A percentile compares a stretch with the other conserved stretches of the same genome.
Conservation (phyloP, 2,329 filamentous ascomycete genomes). For the Fusarium bulbicola region DNA sequence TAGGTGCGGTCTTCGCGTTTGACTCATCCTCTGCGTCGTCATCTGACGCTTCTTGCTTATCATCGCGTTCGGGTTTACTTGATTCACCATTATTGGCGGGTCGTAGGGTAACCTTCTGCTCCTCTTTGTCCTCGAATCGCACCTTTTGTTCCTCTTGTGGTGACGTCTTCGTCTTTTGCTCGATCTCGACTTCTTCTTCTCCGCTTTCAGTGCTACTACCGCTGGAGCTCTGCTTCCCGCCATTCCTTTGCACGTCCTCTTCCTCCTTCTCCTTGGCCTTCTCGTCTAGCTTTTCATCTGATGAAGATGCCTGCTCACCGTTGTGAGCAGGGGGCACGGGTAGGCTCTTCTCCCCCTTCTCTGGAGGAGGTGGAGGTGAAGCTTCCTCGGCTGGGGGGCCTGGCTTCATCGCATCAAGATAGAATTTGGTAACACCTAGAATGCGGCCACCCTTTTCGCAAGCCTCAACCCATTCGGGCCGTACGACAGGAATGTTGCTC, state of each 20-base stretch:
- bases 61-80: conserved; percentile 44
- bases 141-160: conserved; percentile 64
- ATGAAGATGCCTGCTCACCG: conserved; percentile 30
- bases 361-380: conserved; percentile 39
- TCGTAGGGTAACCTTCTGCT: conserved; percentile 62
- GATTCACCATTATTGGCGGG: conserved; percentile 47
- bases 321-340: conserved; percentile 40
- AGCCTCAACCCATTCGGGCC: conserved; percentile 97
- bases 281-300: conserved; percentile 45
- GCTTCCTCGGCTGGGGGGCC: conserved; percentile 52
- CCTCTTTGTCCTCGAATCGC: conserved; percentile 63
- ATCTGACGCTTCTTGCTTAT: conserved; percentile 46
- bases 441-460: conserved; percentile 94
- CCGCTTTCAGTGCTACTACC: conserved; percentile 34
- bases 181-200: conserved; percentile 41
- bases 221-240: conserved; percentile 29
- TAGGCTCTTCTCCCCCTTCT: conserved; percentile 48
- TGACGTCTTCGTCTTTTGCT: conserved; percentile 49
- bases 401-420: conserved; percentile 79
- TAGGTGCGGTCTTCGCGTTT: conserved; percentile 54
- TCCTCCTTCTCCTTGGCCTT: conserved; percentile 36
- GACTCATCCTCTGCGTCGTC: conserved; percentile 47
- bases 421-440: conserved; percentile 93
- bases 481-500: conserved; percentile 96
- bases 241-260: conserved; percentile 32